Evolutionary conservation across 1,139 yeast species (phyloP), one percentile per base, ranked within the genome.

Genomic region (Lodderomyces parapsilosis): DNA sequence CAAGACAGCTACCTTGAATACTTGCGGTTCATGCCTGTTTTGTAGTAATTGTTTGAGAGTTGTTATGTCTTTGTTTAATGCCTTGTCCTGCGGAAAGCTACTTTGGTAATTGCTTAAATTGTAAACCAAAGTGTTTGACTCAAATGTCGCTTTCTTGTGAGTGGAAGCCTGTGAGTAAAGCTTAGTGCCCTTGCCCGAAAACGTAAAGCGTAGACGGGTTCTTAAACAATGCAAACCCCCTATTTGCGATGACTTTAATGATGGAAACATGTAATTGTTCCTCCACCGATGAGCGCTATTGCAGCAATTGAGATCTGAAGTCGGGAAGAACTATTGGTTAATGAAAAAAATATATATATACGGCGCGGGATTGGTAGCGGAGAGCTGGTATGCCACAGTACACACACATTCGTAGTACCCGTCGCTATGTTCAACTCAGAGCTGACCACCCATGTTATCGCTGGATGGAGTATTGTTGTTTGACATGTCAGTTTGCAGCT

Each of bases 1-100:
- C 2, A 66, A 39, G 2, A 73, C 41, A 0, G 76, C 78, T 9
- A 71, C 56, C 37, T 56, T 59, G 8, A 69, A 46, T 5, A 41
- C 35, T 32, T 44, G 44, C 6, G 42, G 25, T 15, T 39, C 41
- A 23, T 39, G 39, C 24, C 38, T 43, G 10, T 47, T 34, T n/a
- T 34, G 28, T 24, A 36, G 18, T 10, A 50, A 17, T 4, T 45
- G 27, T 3, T 53, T 49, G 17, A 47, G 56, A 13, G 57, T 48
- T 13, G 52, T 48, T 6, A 60, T 58, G 13, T 56, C 49, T 2
- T 52, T 47, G 32, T 50, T 55, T 4, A 60, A 48, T 8, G 46
- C 30, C 3, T 39, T 33, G 45, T 71, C 76, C 6, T 58, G 49
- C 2, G 72, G 68, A 42, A 66, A 66, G 19, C 44, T 47, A 50